These are phyloP conservation scores for Neonothopanus nambi DNA, from an alignment of 1,284 basidiomycete genomes.

Conservation along the genomic window DNA sequence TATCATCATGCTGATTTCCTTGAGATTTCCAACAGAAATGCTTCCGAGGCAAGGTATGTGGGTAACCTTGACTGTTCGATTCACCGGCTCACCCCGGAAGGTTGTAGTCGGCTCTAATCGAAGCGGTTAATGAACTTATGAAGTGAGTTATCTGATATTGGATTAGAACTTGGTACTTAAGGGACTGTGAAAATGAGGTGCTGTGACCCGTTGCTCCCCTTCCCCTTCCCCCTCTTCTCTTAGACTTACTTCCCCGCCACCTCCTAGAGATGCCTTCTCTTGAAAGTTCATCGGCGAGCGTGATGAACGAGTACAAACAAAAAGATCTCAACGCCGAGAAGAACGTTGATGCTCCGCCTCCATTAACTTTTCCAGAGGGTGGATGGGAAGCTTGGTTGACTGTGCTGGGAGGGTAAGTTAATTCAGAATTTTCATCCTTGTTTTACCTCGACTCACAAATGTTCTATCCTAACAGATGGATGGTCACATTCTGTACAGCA, in stretches of 20 bases:
- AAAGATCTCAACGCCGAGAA: not conserved
- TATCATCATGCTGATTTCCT: no score
- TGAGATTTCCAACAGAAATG: no score
- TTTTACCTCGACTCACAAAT: not conserved
- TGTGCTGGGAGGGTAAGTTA: slow-evolving; percentile 23
- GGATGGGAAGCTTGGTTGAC: slow-evolving; percentile 26
- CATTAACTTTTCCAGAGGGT: slow-evolving; percentile 22
- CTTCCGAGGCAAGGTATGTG: no score
- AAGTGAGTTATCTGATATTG: no score
- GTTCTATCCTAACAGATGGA: slow-evolving; percentile 1
- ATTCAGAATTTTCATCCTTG: not conserved
- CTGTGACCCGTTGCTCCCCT: slow-evolving; percentile 6
- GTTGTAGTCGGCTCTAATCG: no score
- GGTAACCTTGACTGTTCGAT: no score
- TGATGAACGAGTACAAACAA: not conserved
- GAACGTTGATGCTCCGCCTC: not conserved
- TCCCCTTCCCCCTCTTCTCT: slow-evolving; percentile 19
- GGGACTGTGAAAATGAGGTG: no score
- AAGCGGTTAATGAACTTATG: no score
- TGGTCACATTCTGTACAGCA: slow-evolving; percentile 20
- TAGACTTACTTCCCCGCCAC: slow-evolving; percentile 51
- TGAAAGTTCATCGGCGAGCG: no score
- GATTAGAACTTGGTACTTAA: no score
- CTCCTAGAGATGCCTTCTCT: no score
- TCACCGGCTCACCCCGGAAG: no score